Evolutionary conservation across 768 basidiomycete genomes (phyloP), one percentile per base, ranked within the genome.

Genomic region (Asterophora lycoperdoides): DNA sequence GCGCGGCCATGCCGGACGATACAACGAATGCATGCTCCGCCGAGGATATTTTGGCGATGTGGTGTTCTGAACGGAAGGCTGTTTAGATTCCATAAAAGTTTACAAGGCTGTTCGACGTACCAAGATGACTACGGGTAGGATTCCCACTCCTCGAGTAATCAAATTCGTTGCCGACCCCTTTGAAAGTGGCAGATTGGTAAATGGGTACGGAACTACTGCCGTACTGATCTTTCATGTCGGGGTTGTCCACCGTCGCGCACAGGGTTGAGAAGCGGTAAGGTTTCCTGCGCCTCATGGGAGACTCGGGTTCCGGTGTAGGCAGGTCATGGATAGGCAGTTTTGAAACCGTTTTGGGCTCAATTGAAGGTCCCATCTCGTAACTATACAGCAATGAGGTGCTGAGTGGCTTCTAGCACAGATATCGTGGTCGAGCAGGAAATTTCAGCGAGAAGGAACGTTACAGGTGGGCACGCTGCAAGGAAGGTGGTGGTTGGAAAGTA

Each of bases 141-240:
- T 99, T 99, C 26, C 96, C 96, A 60, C 90, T 93, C 52, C 96
- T 77, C 10, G 89, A 78, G 69, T 98, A 99, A 68, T 98, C 95
- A 63, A 93, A 99, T 59, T 85, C 79, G 44, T 87, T 89, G 14
- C 76, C 78, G 36, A 95, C 72, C 39, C 95, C 96, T 71, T 98
- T 98, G 81, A 99, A 98, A 0, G 96, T 99, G 7, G 96, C 83
- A 1, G 93, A 88, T 71, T 98, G 96, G 69, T 98, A 99, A 68
- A 99, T 98, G 17, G 96, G 96, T 1, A 97, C 92, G 6, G 87
- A 88, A 57, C 89, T 92, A 51, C 90, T 84, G 15, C 93, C 93
- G 64, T 93, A 87, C 70, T 97, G 95, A 69, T 99, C 95, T 67
- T 95, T 94, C 69, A 86, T 87, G 47, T 78, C 77, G 0, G 92